Base-by-base conservation (phyloP, 805 yeast genomes). In the Metschnikowia peoriensis region DNA sequence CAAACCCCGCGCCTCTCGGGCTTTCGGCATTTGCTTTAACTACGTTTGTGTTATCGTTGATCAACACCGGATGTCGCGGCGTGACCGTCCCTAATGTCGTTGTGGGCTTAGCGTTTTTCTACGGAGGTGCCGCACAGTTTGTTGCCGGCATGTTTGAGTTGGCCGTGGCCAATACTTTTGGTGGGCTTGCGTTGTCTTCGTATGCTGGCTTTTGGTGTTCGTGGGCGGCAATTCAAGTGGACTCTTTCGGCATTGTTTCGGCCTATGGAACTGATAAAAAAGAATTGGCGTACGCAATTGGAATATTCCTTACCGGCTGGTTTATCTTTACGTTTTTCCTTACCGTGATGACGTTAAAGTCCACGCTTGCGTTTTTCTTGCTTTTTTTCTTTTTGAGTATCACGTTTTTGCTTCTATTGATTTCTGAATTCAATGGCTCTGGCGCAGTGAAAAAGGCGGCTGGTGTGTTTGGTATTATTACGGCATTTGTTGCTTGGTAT, bases 171-270 rank as follows among this genome's bases (percentile, higher is more conserved):
- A 86, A 85, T 69, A 85, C 90, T 22, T 86, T 85, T 71, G 89
- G 89, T 69, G 88, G 85, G 59, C 78, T 86, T 53, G 84, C 84
- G 1, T 71, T 81, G 50, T 68, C 78, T 7, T 79, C 83, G 5
- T 81, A 76, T 52, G 93, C 89, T 53, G 92, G 89, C 3, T 86
- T 86, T 66, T 86, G 93, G 93, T 80, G 84, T 73, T 74, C 85
- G 28, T 86, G 82, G 75, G 91, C 85, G 54, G 87, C 87, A 34
- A 79, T 86, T 47, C 66, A 68, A 28, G 70, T 68, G 34, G 66
- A 65, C 17, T 58, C 68, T 32, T 75, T 74, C 56, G 77, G 76
- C 34, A 74, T 74, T 56, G 58, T 51, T 4, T 62, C 64, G 10
- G 76, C 77, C 15, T 73, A 70, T 54, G 69, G 60, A 9, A 59